Evolutionary conservation across 768 basidiomycete genomes (phyloP).

Genomic region (Kwoniella mangroviensis): DNA sequence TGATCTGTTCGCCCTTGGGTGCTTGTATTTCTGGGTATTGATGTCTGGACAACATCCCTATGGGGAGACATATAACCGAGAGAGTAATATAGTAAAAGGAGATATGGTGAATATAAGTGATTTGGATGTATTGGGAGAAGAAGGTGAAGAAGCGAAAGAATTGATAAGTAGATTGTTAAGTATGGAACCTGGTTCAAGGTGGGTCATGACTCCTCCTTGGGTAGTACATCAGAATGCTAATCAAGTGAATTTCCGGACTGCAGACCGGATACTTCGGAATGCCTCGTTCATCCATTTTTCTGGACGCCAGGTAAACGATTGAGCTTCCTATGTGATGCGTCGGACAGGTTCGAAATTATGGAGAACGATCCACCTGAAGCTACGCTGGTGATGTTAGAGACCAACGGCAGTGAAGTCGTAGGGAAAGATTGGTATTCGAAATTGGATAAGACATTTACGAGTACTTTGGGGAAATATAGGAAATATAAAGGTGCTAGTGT

Average conservation of each 20-base stretch:
- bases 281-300: constrained; percentile 92
- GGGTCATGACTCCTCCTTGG: constrained; percentile 46
- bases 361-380: constrained; percentile 85
- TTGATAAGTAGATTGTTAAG: constrained; percentile 79
- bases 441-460: constrained; percentile 86
- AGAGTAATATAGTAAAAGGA: constrained; percentile 84
- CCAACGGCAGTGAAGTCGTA: constrained; percentile 70
- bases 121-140: constrained; percentile 83
- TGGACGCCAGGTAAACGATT: constrained; percentile 87
- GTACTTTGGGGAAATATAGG: constrained; percentile 93
- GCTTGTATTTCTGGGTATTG: constrained; percentile 89
- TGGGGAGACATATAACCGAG: constrained; percentile 89
- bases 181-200: constrained; percentile 76
- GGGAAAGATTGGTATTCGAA: constrained; percentile 81
- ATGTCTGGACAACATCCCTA: constrained; percentile 91
- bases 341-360: constrained; percentile 96
- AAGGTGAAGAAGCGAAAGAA: constrained; percentile 86
- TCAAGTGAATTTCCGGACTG: background rate
- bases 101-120: constrained; percentile 72
- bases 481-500: constrained; percentile 93
- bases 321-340: constrained; percentile 94
- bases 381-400: constrained; percentile 75
- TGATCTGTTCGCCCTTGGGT: constrained; percentile 95
- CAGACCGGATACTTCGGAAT: constrained; percentile 86
- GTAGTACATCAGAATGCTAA: too few species aligned